phyloP scores from a whole-genome alignment of 202 grass and related monocot species.

The Schoenoplectus tabernaemontani region DNA sequence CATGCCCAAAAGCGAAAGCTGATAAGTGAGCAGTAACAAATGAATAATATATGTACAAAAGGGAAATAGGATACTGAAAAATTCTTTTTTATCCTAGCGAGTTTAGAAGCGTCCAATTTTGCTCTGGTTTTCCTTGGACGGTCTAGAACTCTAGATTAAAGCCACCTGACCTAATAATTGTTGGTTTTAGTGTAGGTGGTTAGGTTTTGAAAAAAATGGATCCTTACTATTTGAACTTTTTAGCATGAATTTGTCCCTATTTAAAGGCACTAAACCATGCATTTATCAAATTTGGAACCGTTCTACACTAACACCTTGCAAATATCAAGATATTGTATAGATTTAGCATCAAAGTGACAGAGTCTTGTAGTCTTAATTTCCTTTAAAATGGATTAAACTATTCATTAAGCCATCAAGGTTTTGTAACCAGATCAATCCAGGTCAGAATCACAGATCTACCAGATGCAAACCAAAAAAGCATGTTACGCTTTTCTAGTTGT shows the following conservation, averaged over 20 bases:
- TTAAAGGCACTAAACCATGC: neutral
- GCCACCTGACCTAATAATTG: neutral
- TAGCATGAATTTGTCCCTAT: neutral
- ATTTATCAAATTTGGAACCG: neutral
- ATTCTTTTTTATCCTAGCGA: neutral
- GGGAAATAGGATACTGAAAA: too few relatives aligned
- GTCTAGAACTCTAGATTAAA: neutral
- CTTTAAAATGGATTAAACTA: neutral
- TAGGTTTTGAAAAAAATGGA: neutral
- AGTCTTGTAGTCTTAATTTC: neutral
- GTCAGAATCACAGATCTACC: neutral
- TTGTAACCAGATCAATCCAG: neutral
- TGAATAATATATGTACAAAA: neutral
- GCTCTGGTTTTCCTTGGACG: neutral
- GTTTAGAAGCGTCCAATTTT: neutral
- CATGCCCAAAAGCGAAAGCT: slow-evolving; percentile 9
- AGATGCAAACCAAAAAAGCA: neutral
- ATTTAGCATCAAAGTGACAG: neutral
- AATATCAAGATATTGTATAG: neutral
- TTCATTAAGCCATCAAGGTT: neutral
- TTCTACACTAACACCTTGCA: neutral
- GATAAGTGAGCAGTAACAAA: neutral
- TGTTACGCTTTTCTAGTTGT: neutral
- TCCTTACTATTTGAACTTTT: neutral
- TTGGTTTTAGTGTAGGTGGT: neutral